Conservation (phyloP, 169 alveolate genomes). For the Eimeria praecox region DNA sequence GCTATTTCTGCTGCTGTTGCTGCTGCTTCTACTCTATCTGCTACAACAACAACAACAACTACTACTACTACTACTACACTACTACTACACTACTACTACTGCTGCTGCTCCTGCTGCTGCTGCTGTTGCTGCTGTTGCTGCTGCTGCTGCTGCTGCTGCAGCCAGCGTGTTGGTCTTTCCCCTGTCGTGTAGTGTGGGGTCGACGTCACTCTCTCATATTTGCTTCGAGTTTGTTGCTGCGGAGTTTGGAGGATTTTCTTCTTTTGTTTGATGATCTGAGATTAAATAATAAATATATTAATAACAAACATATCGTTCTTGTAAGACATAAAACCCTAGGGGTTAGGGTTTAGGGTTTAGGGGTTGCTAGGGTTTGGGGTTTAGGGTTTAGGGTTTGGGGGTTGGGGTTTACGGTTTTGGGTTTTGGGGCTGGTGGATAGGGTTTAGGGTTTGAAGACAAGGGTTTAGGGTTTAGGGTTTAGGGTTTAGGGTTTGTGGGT, state of each 20-base stretch:
- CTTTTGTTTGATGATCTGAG: conserved; percentile 8
- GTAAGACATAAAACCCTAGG: not conserved
- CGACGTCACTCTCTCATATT: not conserved
- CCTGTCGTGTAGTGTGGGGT: conserved; percentile 2
- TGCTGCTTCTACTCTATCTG: not conserved
- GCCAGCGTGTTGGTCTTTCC: conserved; percentile 3
- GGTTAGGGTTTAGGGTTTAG: too few species aligned
- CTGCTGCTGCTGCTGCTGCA: conserved; percentile 46
- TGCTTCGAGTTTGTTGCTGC: not conserved
- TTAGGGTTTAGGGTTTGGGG: conserved; percentile 6
- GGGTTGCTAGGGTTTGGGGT: too few species aligned
- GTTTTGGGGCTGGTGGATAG: not conserved
- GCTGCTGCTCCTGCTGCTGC: conserved; percentile 27
- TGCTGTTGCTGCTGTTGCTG: conserved; percentile 44
- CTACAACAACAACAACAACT: not conserved
- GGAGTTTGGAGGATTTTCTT: conserved; percentile 34
- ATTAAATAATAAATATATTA: not conserved
- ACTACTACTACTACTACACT: not conserved
- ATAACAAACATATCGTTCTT: not conserved
- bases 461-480: conserved; percentile 16
- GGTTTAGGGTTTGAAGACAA: too few species aligned
- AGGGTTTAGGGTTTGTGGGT: conserved; percentile 5
- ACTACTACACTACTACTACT: not conserved
- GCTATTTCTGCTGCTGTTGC: conserved; percentile 28
- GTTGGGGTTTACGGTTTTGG: not conserved